These are phyloP conservation scores for Saccharomyces eubayanus DNA, from an alignment of 805 yeast genomes.

Conservation along the genomic window DNA sequence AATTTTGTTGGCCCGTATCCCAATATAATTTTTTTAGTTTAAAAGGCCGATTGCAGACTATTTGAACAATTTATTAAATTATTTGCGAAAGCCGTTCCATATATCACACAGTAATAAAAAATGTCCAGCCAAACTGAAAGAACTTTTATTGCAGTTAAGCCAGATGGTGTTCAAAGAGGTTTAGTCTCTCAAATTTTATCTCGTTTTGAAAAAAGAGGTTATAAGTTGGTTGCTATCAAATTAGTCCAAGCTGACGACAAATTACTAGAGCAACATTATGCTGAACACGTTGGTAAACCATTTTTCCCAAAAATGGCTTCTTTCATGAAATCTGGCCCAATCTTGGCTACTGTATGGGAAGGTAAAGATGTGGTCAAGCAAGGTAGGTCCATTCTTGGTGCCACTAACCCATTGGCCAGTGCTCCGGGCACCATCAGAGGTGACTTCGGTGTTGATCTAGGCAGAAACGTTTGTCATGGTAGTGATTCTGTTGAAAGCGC, in stretches of 20 bases:
- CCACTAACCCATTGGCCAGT: slow-evolving; percentile 95
- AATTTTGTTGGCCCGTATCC: neutral
- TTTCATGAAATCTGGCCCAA: slow-evolving; percentile 98
- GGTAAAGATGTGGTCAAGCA: slow-evolving; percentile 99
- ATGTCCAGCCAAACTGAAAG: slow-evolving; percentile 44
- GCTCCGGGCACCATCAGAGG: slow-evolving; percentile 99
- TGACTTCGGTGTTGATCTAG: slow-evolving; percentile 96
- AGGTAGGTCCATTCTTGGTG: slow-evolving; percentile 96
- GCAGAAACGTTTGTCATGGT: slow-evolving; percentile 99
- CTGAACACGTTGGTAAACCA: slow-evolving; percentile 90
- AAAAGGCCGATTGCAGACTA: neutral
- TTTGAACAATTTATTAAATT: neutral
- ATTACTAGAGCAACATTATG: slow-evolving; percentile 87
- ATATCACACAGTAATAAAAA: neutral
- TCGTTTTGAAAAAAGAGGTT: slow-evolving; percentile 96
- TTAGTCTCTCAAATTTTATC: slow-evolving; percentile 79
- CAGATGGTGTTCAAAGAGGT: slow-evolving; percentile 99
- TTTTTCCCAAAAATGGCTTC: slow-evolving; percentile 95
- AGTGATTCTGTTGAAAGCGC: slow-evolving; percentile 99
- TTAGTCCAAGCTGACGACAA: slow-evolving; percentile 79
- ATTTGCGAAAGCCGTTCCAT: neutral
- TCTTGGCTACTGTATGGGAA: slow-evolving; percentile 99
- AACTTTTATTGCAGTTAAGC: slow-evolving; percentile 90
- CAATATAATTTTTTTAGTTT: neutral
- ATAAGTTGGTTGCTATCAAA: slow-evolving; percentile 93